Base-by-base conservation (phyloP, 1,139 yeast species). In the Blastobotrys capitulatus region DNA sequence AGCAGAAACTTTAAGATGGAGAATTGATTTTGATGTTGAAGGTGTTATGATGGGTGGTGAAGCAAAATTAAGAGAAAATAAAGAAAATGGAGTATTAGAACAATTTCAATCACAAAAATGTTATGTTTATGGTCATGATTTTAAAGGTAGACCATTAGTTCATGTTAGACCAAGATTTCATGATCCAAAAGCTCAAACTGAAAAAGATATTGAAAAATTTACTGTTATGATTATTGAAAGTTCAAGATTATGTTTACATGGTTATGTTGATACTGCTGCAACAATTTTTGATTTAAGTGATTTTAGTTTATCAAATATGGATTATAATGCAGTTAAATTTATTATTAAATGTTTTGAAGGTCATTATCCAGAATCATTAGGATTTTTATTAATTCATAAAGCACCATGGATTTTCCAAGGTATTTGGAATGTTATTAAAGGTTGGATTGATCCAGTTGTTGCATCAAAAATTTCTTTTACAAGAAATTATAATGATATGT, bases 381-480 rank as follows among this genome's bases (percentile, higher is more conserved):
- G 94, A 16, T 77, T 77, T 49, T 68, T 88, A 47, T 73, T 86
- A 60, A 80, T 88, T 54, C 95, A 88, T 69, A 84, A 84, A 58
- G 95, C 96, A 0, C 96, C 96, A 6, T 86, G 95, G 94, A 76
- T 88, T 42, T 88, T 88, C 71, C 78, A 82, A 54, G 86, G 94
- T 31, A 83, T 87, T 55, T 88, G 96, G 96, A 82, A 80, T 54
- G 76, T 87, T 57, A 81, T 88, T 60, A 86, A 83, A 65, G 82
- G 80, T 57, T 87, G 95, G 95, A 71, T 88, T 51, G 95, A 88
- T 62, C 96, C 96, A 1, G 90, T 83, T 9, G 94, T 88, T 42
- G 95, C 94, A 0, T 74, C 86, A 27, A 88, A 86, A 67, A 82
- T 88, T 57, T 74, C 77, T 25, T 88, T 88, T 68, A 86, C 95